These are phyloP conservation scores for Polysphondylium violaceum DNA, from an alignment of 78 protist species.

Conservation along the genomic window DNA sequence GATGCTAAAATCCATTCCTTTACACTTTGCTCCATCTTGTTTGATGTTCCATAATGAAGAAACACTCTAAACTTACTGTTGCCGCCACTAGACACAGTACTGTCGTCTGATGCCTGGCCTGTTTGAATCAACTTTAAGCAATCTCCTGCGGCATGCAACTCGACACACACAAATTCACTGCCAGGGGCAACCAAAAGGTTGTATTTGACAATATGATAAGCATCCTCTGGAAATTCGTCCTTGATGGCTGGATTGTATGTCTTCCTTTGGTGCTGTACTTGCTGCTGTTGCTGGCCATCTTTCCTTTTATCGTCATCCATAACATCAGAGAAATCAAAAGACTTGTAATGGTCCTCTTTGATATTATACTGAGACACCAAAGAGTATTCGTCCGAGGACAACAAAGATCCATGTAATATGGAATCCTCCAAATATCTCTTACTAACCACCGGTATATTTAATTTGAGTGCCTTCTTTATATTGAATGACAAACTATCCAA, in stretches of 20 bases:
- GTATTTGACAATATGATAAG: constrained; percentile 57
- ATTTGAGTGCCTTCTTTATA: constrained; percentile 53
- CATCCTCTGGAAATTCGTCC: constrained; percentile 38
- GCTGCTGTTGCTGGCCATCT: not conserved
- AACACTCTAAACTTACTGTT: constrained; percentile 14
- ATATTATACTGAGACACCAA: constrained; percentile 64
- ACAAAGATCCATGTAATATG: constrained; percentile 1
- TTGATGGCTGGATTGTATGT: not conserved
- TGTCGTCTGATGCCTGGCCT: not conserved
- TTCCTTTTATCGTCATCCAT: not conserved
- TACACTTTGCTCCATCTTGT: not conserved
- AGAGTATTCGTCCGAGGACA: constrained; percentile 36
- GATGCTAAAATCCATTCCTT: constrained; percentile 43
- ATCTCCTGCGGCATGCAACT: constrained; percentile 56
- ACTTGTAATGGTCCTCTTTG: constrained; percentile 60
- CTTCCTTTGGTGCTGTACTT: not conserved
- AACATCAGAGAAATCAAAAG: constrained; percentile 43
- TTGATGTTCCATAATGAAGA: not conserved
- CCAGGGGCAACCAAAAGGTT: not conserved
- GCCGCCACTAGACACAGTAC: not conserved
- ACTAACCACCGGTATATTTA: constrained; percentile 54
- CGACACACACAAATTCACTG: constrained; percentile 16
- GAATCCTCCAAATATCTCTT: constrained; percentile 59
- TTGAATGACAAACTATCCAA: constrained; percentile 49
- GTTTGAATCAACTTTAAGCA: not conserved